phyloP scores from a whole-genome alignment of 345 rosid genomes.

The Odontarrhena argentea region DNA sequence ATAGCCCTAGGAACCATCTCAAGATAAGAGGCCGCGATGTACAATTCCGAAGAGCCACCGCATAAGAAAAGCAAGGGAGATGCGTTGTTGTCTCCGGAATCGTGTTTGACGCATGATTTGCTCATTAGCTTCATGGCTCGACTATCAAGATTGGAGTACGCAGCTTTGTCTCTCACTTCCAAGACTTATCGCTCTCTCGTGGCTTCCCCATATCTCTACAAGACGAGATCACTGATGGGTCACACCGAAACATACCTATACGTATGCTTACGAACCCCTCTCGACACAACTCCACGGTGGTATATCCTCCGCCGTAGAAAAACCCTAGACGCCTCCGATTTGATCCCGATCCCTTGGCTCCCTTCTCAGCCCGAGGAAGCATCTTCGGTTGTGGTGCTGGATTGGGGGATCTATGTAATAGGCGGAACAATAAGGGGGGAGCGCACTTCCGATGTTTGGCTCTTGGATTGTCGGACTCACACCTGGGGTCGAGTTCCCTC shows the following conservation, averaged over 20 bases:
- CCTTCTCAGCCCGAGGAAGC: not conserved
- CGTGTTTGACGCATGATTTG: too few species aligned
- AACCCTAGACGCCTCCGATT: not conserved
- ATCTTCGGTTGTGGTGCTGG: not conserved
- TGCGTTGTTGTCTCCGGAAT: too few species aligned
- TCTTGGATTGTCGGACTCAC: constrained; percentile 62
- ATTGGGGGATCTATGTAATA: constrained; percentile 20
- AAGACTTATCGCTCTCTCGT: constrained; percentile 50
- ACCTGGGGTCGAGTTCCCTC: constrained; percentile 50
- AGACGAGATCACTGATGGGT: constrained; percentile 42
- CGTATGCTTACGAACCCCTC: constrained; percentile 53
- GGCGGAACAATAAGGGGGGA: constrained; percentile 62
- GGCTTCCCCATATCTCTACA: constrained; percentile 52
- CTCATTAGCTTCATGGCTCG: constrained; percentile 50
- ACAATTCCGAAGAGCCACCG: too few species aligned
- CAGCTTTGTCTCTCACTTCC: constrained; percentile 57
- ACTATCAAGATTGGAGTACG: constrained; percentile 54
- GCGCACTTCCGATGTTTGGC: constrained; percentile 59
- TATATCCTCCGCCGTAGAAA: constrained; percentile 41
- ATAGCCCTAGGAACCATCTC: too few species aligned
- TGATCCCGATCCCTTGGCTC: constrained; percentile 29
- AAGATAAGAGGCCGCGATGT: too few species aligned
- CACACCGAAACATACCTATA: constrained; percentile 50
- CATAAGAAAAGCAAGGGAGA: too few species aligned
- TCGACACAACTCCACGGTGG: constrained; percentile 40